Percentiles rank a stretch among this genome's conserved stretches.
Conservation (phyloP, 2,329 filamentous ascomycete genomes). For the Talaromyces sp. region DNA sequence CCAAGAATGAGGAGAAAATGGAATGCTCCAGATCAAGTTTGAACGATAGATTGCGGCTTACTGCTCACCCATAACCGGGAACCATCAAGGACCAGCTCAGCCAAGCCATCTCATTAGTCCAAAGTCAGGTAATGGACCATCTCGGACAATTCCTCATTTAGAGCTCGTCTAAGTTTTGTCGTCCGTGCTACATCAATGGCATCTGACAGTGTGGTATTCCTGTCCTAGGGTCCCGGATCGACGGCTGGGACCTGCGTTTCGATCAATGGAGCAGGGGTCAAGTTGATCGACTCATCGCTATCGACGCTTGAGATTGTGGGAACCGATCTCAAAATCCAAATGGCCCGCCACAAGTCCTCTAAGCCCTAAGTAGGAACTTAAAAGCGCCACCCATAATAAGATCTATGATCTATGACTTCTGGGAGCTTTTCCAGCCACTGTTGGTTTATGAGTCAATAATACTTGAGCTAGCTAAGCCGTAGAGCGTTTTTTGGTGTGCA, state of each 20-base stretch:
- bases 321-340: conserved; percentile 15
- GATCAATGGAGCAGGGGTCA: conserved; percentile 17
- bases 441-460: neutral
- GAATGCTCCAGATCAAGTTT: conserved; percentile 15
- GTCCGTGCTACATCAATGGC: conserved; percentile 10
- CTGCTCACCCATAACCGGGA: conserved; percentile 13
- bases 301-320: conserved; percentile 17
- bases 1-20: conserved; percentile 15
- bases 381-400: conserved; percentile 14
- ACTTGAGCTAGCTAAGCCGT: neutral
- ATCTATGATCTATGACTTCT: conserved; percentile 13
- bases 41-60: conserved; percentile 9
- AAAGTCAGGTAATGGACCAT: conserved; percentile 12
- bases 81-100: neutral
- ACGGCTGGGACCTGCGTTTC: conserved; percentile 17
- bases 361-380: conserved; percentile 18
- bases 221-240: conserved; percentile 14
- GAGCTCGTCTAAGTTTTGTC: conserved; percentile 8
- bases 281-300: conserved; percentile 20
- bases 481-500: neutral
- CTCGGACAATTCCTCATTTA: conserved; percentile 10
- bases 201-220: conserved; percentile 5
- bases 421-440: neutral
- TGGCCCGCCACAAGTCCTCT: conserved; percentile 14
- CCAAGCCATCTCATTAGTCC: neutral